phyloP scores from a whole-genome alignment of 2,329 filamentous ascomycete genomes.

The Remersonia thermophila region DNA sequence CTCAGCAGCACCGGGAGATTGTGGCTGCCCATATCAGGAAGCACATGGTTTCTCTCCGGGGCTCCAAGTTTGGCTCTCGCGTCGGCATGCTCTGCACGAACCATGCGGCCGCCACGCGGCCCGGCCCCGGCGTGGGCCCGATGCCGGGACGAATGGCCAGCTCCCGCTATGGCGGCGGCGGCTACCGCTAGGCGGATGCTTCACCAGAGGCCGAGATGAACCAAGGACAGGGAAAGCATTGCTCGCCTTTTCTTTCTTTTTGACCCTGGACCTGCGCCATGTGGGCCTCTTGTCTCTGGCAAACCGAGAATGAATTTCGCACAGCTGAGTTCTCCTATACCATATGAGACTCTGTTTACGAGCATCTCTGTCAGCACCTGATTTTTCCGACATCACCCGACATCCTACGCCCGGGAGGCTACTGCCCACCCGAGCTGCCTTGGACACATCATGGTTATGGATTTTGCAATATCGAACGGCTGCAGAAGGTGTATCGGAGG shows the following conservation, averaged over 20 bases:
- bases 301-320: conserved; percentile 11
- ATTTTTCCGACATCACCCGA: conserved; percentile 25
- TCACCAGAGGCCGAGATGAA: background rate
- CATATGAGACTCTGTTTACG: conserved; percentile 24
- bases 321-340: conserved; percentile 17
- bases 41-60: conserved; percentile 97
- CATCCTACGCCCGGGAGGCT: conserved; percentile 29
- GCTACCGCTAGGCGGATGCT: conserved; percentile 39
- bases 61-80: conserved; percentile 95
- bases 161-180: conserved; percentile 43
- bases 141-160: conserved; percentile 46
- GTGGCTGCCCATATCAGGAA: conserved; percentile 92
- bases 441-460: conserved; percentile 28
- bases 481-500: conserved; percentile 11
- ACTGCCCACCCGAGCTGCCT: conserved; percentile 25
- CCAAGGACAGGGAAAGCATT: background rate
- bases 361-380: conserved; percentile 26
- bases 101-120: conserved; percentile 75
- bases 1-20: conserved; percentile 78
- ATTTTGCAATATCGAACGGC: conserved; percentile 24
- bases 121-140: conserved; percentile 67
- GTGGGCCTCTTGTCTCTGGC: too few relatives aligned
- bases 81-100: conserved; percentile 99
- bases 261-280: background rate
- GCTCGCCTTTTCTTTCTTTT: background rate